Conservation (phyloP, 116 monocot genomes). For the Papilionanthe hybrid region DNA sequence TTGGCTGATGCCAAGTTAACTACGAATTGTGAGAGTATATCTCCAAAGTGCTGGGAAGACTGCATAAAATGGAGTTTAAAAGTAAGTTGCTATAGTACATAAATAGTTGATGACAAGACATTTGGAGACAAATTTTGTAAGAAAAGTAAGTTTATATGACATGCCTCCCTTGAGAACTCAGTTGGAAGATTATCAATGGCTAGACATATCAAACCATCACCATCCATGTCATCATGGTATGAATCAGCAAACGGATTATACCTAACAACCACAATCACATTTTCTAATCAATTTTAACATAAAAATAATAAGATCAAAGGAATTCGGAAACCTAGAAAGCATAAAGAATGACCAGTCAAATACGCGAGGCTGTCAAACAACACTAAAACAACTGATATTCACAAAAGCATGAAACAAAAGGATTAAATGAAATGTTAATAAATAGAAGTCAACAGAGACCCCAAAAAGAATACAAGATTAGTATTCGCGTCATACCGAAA, state of each 20-base stretch:
- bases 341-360: conserved; percentile 1
- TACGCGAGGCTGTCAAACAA: conserved; percentile 1
- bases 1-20: conserved; percentile 56
- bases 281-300: background rate
- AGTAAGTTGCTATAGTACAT: background rate
- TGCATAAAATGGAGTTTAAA: conserved; percentile 18
- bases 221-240: conserved; percentile 79
- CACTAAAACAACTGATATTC: background rate
- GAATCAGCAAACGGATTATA: conserved; percentile 66
- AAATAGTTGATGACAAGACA: background rate
- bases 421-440: background rate
- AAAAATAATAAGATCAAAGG: background rate
- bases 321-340: background rate
- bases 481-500: background rate
- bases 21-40: conserved; percentile 78
- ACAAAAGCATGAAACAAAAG: background rate
- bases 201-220: conserved; percentile 76
- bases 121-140: background rate
- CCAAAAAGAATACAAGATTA: background rate
- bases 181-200: conserved; percentile 98
- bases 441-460: background rate
- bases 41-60: conserved; percentile 98
- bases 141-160: background rate
- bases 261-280: conserved; percentile 30
- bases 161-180: conserved; percentile 89